Percentiles rank a stretch among this genome's conserved stretches.
Conservation (phyloP, 2,329 filamentous ascomycete species). For the Orbilia brochopaga region DNA sequence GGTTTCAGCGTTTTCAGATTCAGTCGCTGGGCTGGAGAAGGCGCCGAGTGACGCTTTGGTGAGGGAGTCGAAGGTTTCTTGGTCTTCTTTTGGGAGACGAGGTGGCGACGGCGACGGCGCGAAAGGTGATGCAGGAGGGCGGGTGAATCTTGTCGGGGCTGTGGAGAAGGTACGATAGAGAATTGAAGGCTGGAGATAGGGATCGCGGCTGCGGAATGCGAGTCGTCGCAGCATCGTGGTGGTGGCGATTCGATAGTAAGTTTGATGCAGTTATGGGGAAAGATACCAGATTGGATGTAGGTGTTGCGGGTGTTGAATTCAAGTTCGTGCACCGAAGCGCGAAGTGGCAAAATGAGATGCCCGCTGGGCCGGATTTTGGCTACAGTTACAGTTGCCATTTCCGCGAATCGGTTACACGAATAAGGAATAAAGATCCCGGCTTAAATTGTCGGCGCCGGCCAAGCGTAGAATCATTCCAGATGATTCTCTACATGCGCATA, state of each 20-base stretch:
- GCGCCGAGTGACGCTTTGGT: constrained; percentile 77
- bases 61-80: constrained; percentile 87
- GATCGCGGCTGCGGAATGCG: constrained; percentile 9
- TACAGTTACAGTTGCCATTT: too few relatives aligned
- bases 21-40: constrained; percentile 69
- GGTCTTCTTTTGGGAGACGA: constrained; percentile 83
- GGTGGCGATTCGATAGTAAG: background rate
- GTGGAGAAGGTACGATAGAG: constrained; percentile 57
- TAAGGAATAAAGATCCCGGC: too few relatives aligned
- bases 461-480: too few relatives aligned
- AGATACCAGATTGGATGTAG: background rate
- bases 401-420: too few relatives aligned
- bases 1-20: constrained; percentile 44
- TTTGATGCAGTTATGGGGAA: background rate
- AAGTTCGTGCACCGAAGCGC: too few relatives aligned
- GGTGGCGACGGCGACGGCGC: constrained; percentile 72
- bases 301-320: too few relatives aligned
- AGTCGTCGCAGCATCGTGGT: constrained; percentile 5
- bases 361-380: too few relatives aligned
- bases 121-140: constrained; percentile 57
- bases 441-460: too few relatives aligned
- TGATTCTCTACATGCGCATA: too few relatives aligned
- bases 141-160: constrained; percentile 55
- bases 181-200: constrained; percentile 1
- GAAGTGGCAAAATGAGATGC: too few relatives aligned